These are phyloP conservation scores for Phytophthora cryptogea DNA, from an alignment of 352 stramenopile species.

Conservation along the genomic window DNA sequence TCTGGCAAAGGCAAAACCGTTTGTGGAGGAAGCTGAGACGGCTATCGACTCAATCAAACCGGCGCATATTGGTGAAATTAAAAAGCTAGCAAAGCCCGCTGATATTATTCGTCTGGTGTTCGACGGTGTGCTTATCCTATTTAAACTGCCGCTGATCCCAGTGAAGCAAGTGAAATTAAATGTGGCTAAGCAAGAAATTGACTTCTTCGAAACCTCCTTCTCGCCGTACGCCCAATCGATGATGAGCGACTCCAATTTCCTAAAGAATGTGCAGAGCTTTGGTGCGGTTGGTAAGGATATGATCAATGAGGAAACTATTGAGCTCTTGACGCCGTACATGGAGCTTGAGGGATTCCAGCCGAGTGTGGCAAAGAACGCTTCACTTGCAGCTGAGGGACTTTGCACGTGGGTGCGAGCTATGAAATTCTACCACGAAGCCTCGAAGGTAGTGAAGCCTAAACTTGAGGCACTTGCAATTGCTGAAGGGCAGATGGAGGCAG, in stretches of 20 bases:
- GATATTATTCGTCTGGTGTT: constrained; percentile 99
- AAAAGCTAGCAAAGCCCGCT: constrained; percentile 97
- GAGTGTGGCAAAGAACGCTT: constrained; percentile 97
- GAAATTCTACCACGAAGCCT: constrained; percentile 99
- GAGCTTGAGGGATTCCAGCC: constrained; percentile 97
- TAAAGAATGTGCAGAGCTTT: constrained; percentile 97
- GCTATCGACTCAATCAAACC: constrained; percentile 98
- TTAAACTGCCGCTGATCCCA: constrained; percentile 91
- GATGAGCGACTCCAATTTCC: constrained; percentile 97
- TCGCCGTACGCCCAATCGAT: constrained; percentile 94
- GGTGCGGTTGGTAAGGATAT: constrained; percentile 95
- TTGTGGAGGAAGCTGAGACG: constrained; percentile 97
- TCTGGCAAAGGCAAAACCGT: constrained; percentile 97
- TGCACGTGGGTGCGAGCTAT: constrained; percentile 98
- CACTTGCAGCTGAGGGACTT: constrained; percentile 94
- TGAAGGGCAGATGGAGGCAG: constrained; percentile 96
- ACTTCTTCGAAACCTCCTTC: constrained; percentile 98
- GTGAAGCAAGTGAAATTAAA: constrained; percentile 95
- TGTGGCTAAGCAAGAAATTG: constrained; percentile 95
- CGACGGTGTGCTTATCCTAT: constrained; percentile 97
- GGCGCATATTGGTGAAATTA: constrained; percentile 98
- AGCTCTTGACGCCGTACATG: constrained; percentile 97
- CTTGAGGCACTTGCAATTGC: constrained; percentile 96
- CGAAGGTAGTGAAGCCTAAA: constrained; percentile 99
- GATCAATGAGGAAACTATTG: constrained; percentile 99